These are phyloP conservation scores for Candida sphagnicola DNA, from an alignment of 805 yeast genomes.

Conservation along the genomic window DNA sequence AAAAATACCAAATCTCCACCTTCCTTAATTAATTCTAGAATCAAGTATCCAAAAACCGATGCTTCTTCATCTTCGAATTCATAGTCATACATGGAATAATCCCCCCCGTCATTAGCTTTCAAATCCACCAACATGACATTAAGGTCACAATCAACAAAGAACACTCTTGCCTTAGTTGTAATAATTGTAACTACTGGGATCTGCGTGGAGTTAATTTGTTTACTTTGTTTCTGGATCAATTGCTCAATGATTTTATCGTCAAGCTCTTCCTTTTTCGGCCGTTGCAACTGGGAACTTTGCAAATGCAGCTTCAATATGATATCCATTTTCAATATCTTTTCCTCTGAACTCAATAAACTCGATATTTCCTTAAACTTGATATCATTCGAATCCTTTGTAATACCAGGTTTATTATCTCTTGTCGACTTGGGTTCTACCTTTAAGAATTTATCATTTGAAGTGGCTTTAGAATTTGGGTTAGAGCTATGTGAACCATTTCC, in stretches of 20 bases:
- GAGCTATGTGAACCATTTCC: too few species aligned
- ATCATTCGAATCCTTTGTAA: background rate
- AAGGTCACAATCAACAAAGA: constrained; percentile 31
- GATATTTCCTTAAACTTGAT: constrained; percentile 34
- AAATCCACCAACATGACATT: constrained; percentile 37
- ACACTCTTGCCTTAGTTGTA: constrained; percentile 38
- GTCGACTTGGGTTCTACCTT: background rate
- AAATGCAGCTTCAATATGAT: constrained; percentile 34
- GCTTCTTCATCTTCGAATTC: constrained; percentile 57
- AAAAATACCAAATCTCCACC: constrained; percentile 57
- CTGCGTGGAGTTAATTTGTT: constrained; percentile 17
- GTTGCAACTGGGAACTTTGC: constrained; percentile 18
- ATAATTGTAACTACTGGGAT: constrained; percentile 35
- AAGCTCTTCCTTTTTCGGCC: constrained; percentile 16
- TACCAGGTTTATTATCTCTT: background rate
- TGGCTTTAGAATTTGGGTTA: too few species aligned
- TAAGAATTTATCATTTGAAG: too few species aligned
- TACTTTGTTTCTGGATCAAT: constrained; percentile 21
- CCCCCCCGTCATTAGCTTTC: constrained; percentile 38
- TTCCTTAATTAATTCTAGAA: constrained; percentile 55
- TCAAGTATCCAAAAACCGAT: constrained; percentile 55
- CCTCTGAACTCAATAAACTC: constrained; percentile 25
- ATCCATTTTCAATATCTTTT: constrained; percentile 39
- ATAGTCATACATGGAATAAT: constrained; percentile 75
- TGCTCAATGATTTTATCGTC: constrained; percentile 30